Conservation (phyloP, 495 filamentous ascomycete genomes). For the Neurospora sublineolata region DNA sequence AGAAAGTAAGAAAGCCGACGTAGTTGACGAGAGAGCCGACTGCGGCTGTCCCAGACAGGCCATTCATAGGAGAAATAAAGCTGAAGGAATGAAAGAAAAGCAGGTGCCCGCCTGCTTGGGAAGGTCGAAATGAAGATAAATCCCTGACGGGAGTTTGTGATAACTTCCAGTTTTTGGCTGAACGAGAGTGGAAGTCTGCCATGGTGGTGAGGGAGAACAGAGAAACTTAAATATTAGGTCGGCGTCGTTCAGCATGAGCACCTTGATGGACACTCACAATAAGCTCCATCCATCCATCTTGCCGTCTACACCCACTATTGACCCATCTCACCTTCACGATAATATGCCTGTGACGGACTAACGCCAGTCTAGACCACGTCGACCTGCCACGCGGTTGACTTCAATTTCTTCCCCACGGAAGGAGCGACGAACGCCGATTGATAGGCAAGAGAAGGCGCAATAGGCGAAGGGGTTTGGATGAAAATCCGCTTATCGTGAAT, state of each 20-base stretch:
- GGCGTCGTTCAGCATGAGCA: not conserved
- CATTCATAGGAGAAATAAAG: not conserved
- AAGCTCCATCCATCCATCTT: not conserved
- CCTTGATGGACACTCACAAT: not conserved
- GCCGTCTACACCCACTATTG: not conserved
- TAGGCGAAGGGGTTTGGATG: not conserved
- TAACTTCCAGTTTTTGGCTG: not conserved
- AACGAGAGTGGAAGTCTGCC: not conserved
- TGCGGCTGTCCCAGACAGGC: not conserved
- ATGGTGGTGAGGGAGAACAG: not conserved
- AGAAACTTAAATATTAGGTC: not conserved
- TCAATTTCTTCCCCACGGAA: not conserved
- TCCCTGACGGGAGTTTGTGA: not conserved
- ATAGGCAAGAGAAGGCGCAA: not conserved
- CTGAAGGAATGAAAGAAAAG: not conserved
- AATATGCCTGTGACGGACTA: not conserved
- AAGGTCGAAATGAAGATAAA: not conserved
- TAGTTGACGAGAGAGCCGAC: not conserved
- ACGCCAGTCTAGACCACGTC: not conserved
- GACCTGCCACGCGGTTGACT: not conserved
- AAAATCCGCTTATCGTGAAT: not conserved
- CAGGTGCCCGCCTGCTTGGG: not conserved
- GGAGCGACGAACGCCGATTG: not conserved
- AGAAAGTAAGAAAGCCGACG: constrained; percentile 6
- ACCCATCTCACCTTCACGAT: not conserved